Evolutionary conservation across 176 grass and related monocot genomes (phyloP).

Genomic region (bread wheat (Triticum aestivum)): IWGSC_CS_RefSeq_v2.1 NC_057806.1:43190309-43190808

Average conservation of each 20-base stretch:
- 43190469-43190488: neutral
- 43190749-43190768: conserved; percentile 4
- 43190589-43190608: conserved; percentile 61
- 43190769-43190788: conserved; percentile 28
- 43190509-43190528: neutral
- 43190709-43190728: neutral
- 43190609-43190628: neutral
- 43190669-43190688: neutral
- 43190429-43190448: conserved; percentile 74
- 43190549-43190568: conserved; percentile 54
- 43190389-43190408: conserved; percentile 88
- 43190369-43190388: conserved; percentile 63
- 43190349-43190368: conserved; percentile 85
- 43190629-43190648: neutral
- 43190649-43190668: conserved; percentile 4
- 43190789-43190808: neutral
- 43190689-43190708: neutral
- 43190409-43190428: conserved; percentile 90
- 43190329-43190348: conserved; percentile 78
- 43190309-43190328: conserved; percentile 7
- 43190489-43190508: conserved; percentile 1
- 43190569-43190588: conserved; percentile 60
- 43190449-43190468: conserved; percentile 2
- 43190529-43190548: neutral
- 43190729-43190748: conserved; percentile 9